Base-by-base conservation (phyloP, 2,329 filamentous ascomycete genomes). In the Cercospora beticola region DNA sequence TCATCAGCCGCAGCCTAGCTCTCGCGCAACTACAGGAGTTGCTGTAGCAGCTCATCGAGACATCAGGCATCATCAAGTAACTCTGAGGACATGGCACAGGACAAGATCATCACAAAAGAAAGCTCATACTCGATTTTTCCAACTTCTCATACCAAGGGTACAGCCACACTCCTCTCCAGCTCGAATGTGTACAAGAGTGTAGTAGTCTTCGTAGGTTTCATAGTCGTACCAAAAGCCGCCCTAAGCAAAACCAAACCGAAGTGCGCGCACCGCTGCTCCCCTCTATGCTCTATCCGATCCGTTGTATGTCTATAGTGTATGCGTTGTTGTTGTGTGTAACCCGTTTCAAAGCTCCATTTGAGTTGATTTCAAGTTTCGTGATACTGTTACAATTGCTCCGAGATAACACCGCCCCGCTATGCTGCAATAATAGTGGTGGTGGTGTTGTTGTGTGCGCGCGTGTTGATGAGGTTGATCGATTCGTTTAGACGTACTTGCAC, bases 401-500 rank as follows among this genome's bases (percentile, higher is more conserved):
- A 33, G 57, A 62, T 43, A 66, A 59, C 66, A 28, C 56, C 31
- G 56, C 58, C 66, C 60, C 70, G 64, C 63, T 70, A 67, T 70
- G 70, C 68, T 68, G 67, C 57, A 65, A 67, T 65, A 59, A 36
- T 33, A 36, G 56, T 36, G 56, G 56, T 36, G 56, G 56, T 36
- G 56, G 31, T 59, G 56, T 23, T 28, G 49, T 58, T 36, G 33
- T 14, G 23, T 58, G 16, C 16, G 26, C 28, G 56, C 56, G 56
- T 7, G 21, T 12, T 26, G 31, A 59, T 31, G 56, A 33, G 56
- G 54, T 57, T 58, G 59, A 67, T 46, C 57, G 54, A 65, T 64
- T 68, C 69, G 72, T 68, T 78, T 80, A 80, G 71, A 80, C 76
- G 77, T 78, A 80, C 76, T 93, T 93, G 90, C 90, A 91, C 91